A percentile compares a stretch with the other conserved stretches of the same genome.
These are phyloP conservation scores for Talaromyces ruber DNA, from an alignment of 495 filamentous ascomycete species.

Conservation along the genomic window DNA sequence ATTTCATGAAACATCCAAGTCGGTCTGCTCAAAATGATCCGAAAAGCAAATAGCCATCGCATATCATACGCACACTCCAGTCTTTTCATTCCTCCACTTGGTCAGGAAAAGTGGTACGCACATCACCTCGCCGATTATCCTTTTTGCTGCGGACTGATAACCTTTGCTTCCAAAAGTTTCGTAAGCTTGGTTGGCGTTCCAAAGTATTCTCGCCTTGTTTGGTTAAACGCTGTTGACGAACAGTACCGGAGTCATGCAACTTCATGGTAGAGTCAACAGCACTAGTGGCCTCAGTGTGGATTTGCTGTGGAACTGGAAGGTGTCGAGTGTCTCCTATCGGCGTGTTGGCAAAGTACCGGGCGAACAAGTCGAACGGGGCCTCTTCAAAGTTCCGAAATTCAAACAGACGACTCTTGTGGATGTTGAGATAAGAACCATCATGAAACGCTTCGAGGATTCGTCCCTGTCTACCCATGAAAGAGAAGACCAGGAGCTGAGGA, in stretches of 20 bases:
- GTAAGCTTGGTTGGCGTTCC: too few species aligned
- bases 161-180: too few species aligned
- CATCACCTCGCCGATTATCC: neutral
- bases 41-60: too few species aligned
- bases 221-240: too few species aligned
- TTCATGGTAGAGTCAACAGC: too few species aligned
- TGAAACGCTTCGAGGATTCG: neutral
- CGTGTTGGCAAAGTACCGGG: neutral
- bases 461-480: neutral
- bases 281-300: neutral
- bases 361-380: neutral
- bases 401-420: neutral
- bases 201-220: too few species aligned
- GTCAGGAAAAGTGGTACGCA: neutral
- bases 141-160: neutral
- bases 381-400: neutral
- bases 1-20: too few species aligned
- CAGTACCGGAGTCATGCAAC: too few species aligned
- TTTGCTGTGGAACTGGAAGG: neutral
- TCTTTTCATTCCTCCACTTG: too few species aligned
- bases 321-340: neutral
- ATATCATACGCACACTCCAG: too few species aligned
- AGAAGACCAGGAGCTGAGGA: too few species aligned
- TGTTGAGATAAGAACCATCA: neutral
- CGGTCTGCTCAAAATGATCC: too few species aligned